These are phyloP conservation scores for Xerocomus potaroensis DNA, from an alignment of 768 basidiomycete species.

Conservation along the genomic window DNA sequence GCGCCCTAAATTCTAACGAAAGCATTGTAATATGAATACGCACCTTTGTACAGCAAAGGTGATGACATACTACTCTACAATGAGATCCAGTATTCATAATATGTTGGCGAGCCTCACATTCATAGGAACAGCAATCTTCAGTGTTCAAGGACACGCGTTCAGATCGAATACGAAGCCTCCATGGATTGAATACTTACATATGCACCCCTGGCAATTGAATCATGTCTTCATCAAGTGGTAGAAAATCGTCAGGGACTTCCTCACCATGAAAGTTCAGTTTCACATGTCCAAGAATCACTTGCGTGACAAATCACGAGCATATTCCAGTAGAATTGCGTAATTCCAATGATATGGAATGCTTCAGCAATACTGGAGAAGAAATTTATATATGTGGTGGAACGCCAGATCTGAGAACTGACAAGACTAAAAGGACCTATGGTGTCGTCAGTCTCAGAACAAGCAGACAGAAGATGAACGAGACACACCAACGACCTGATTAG, in stretches of 20 bases:
- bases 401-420: constrained; percentile 1
- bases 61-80: constrained; percentile 1
- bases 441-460: not conserved
- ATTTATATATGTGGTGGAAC: not conserved
- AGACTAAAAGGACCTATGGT: constrained; percentile 8
- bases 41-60: constrained; percentile 12
- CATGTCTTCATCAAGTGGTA: not conserved
- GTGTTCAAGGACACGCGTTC: too few relatives aligned
- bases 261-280: constrained; percentile 6
- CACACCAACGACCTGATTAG: constrained; percentile 11
- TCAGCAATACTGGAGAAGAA: constrained; percentile 7
- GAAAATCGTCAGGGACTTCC: not conserved
- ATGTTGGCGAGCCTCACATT: constrained; percentile 3
- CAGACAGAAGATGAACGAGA: not conserved
- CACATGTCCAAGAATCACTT: not conserved
- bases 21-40: not conserved
- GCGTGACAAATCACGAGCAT: constrained; percentile 6
- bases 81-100: not conserved
- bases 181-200: constrained; percentile 3
- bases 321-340: constrained; percentile 2
- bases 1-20: not conserved
- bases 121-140: constrained; percentile 1
- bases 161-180: too few relatives aligned
- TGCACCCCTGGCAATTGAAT: constrained; percentile 3
- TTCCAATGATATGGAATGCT: constrained; percentile 1